These are phyloP conservation scores for Lumnitzera littorea DNA, from an alignment of 345 rosid genomes.

Conservation along the genomic window DNA sequence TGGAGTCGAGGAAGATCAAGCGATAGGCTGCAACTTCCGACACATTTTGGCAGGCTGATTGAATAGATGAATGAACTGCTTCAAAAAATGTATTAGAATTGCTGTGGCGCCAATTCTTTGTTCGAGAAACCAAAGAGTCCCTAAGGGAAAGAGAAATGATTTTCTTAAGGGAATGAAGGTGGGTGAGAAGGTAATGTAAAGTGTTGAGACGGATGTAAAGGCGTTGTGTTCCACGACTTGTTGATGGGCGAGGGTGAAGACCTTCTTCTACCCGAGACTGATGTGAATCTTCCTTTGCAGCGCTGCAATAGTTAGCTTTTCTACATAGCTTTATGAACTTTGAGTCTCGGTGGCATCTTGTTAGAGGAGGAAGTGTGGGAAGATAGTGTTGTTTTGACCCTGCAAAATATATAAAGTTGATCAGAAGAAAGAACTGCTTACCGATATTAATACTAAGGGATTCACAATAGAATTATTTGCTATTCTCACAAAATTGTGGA, in stretches of 20 bases:
- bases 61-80: slow-evolving; percentile 39
- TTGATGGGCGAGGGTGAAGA: slow-evolving; percentile 66
- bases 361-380: slow-evolving; percentile 73
- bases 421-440: too few species aligned
- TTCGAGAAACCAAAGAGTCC: background rate
- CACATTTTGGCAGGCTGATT: slow-evolving; percentile 69
- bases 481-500: too few species aligned
- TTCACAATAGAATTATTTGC: too few species aligned
- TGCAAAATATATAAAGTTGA: slow-evolving; percentile 14
- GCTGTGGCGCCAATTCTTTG: background rate
- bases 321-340: slow-evolving; percentile 66
- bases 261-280: slow-evolving; percentile 20
- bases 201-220: slow-evolving; percentile 85
- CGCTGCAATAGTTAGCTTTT: slow-evolving; percentile 59
- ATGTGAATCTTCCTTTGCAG: slow-evolving; percentile 21
- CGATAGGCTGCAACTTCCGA: slow-evolving; percentile 92
- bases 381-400: slow-evolving; percentile 75
- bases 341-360: slow-evolving; percentile 68
- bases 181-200: slow-evolving; percentile 56
- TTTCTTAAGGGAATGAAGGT: slow-evolving; percentile 67
- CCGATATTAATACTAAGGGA: too few species aligned
- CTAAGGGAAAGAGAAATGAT: slow-evolving; percentile 42
- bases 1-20: slow-evolving; percentile 70
- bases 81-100: slow-evolving; percentile 51
- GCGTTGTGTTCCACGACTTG: slow-evolving; percentile 87